These are phyloP conservation scores for Lyophyllum shimeji DNA, from an alignment of 768 basidiomycete species.

Conservation along the genomic window DNA sequence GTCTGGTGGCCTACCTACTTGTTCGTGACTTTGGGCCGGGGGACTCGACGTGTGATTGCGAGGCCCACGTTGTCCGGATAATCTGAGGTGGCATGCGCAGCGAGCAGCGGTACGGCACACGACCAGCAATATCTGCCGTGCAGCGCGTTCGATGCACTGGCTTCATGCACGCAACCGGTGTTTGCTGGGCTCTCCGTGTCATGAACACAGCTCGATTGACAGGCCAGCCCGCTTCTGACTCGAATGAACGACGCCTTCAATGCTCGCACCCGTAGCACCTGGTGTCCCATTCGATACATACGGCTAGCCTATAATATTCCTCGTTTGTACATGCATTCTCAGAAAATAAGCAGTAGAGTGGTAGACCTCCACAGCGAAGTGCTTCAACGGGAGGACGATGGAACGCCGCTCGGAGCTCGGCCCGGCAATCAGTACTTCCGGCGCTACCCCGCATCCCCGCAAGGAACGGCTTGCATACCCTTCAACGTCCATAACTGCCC, in stretches of 20 bases:
- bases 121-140: too few species aligned
- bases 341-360: background rate
- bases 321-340: background rate
- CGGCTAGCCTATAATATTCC: background rate
- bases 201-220: too few species aligned
- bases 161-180: too few species aligned
- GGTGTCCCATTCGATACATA: background rate
- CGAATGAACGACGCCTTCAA: background rate
- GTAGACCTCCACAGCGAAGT: background rate
- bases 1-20: too few species aligned
- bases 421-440: background rate
- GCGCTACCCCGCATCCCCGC: constrained; percentile 5
- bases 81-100: too few species aligned
- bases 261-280: background rate
- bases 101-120: too few species aligned
- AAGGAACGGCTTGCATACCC: background rate
- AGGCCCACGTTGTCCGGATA: too few species aligned
- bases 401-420: background rate
- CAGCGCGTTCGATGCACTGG: too few species aligned
- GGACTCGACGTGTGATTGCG: too few species aligned
- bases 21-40: too few species aligned
- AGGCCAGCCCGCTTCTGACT: too few species aligned
- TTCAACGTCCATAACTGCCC: background rate
- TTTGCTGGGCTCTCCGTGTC: too few species aligned
- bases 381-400: background rate